Evolutionary conservation across 2,329 filamentous ascomycete genomes (phyloP).

Genomic region (Pseudogymnoascus sp.): DNA sequence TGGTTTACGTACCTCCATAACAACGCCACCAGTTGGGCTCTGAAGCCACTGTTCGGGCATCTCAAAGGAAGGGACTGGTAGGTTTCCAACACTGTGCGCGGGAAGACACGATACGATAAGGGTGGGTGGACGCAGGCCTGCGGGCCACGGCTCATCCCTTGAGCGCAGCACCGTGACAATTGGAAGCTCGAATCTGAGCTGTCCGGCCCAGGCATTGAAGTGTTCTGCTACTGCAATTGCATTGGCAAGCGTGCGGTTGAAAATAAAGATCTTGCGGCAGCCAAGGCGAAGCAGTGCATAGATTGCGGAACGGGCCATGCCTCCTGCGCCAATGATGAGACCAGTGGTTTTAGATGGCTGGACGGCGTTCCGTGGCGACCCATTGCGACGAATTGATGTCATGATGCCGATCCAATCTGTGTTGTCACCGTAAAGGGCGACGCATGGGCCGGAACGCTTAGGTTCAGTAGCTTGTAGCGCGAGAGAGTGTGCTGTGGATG

Average conservation of each 20-base stretch:
- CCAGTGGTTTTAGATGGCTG: slow-evolving; percentile 40
- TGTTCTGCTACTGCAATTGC: slow-evolving; percentile 60
- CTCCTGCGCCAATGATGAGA: slow-evolving; percentile 57
- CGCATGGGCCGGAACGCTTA: slow-evolving; percentile 58
- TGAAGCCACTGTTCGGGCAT: slow-evolving; percentile 60
- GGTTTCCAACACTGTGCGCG: slow-evolving; percentile 56
- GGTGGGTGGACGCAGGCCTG: slow-evolving; percentile 54
- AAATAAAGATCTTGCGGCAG: slow-evolving; percentile 64
- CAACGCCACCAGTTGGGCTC: slow-evolving; percentile 65
- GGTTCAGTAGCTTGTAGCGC: slow-evolving; percentile 40
- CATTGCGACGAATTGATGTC: slow-evolving; percentile 60
- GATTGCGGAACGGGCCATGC: slow-evolving; percentile 68
- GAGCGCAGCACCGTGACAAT: slow-evolving; percentile 43
- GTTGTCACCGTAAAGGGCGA: slow-evolving; percentile 69
- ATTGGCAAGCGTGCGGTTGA: slow-evolving; percentile 59
- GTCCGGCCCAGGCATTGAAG: slow-evolving; percentile 47
- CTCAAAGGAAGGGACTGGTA: slow-evolving; percentile 58
- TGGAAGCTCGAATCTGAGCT: slow-evolving; percentile 23
- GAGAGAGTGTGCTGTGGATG: slow-evolving; percentile 37
- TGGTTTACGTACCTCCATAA: slow-evolving; percentile 46
- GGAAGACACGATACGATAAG: slow-evolving; percentile 69
- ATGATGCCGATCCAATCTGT: slow-evolving; percentile 74
- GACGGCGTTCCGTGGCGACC: slow-evolving; percentile 62
- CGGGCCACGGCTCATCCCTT: slow-evolving; percentile 55
- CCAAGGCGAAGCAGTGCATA: slow-evolving; percentile 70